These are phyloP conservation scores for Hypoxylon sp. DNA, from an alignment of 2,329 filamentous ascomycete genomes.

Conservation along the genomic window DNA sequence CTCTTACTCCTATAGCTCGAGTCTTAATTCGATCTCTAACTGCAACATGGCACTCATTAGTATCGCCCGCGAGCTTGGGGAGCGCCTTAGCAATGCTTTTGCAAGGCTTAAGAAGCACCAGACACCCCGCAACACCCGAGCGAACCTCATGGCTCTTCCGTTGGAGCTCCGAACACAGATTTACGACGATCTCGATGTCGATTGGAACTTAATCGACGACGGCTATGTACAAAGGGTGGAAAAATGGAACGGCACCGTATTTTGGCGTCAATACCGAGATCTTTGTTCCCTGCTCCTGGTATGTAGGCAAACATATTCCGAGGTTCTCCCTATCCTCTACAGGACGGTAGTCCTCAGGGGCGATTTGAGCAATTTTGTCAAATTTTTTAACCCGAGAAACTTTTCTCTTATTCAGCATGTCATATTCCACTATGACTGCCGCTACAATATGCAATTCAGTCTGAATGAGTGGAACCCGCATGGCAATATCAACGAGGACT, in stretches of 20 bases:
- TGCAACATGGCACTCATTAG: background rate
- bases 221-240: too few species aligned
- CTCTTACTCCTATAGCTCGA: background rate
- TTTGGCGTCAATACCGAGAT: background rate
- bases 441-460: too few species aligned
- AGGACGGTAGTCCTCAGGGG: background rate
- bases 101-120: background rate
- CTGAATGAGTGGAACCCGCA: too few species aligned
- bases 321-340: background rate
- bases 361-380: background rate
- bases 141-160: background rate
- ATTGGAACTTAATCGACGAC: too few species aligned
- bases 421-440: background rate
- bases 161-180: background rate
- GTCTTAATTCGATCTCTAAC: background rate
- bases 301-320: background rate
- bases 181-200: background rate
- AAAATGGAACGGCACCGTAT: too few species aligned
- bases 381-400: background rate
- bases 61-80: background rate
- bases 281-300: background rate
- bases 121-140: background rate
- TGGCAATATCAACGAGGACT: too few species aligned
- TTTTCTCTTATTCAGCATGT: background rate
- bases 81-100: background rate